A percentile compares a stretch with the other conserved stretches of the same genome.
Evolutionary conservation across 805 yeast genomes (phyloP).

Genomic region (Cyberlindnera sargentensis): DNA sequence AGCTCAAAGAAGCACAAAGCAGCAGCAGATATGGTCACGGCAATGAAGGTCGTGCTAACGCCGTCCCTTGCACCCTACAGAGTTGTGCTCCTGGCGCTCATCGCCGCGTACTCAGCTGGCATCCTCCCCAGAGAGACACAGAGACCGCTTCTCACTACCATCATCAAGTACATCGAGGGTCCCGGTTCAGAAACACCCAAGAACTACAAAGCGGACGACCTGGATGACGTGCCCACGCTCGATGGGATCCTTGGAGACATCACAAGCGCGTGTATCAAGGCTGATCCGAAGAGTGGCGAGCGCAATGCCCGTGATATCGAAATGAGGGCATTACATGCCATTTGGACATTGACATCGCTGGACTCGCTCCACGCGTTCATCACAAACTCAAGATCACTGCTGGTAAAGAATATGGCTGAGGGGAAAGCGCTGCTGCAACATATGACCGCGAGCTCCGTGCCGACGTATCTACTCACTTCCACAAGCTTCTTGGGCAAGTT

Average conservation of each 20-base stretch:
- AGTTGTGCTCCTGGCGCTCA: slow-evolving; percentile 41
- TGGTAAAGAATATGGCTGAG: slow-evolving; percentile 29
- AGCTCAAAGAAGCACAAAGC: neutral
- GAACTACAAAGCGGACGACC: slow-evolving; percentile 13
- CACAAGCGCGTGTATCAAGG: slow-evolving; percentile 12
- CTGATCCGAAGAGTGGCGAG: slow-evolving; percentile 17
- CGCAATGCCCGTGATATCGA: slow-evolving; percentile 25
- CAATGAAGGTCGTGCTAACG: slow-evolving; percentile 23
- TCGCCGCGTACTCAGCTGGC: slow-evolving; percentile 39
- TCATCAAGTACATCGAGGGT: slow-evolving; percentile 39
- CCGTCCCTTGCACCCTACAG: slow-evolving; percentile 47
- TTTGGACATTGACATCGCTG: slow-evolving; percentile 43
- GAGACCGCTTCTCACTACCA: slow-evolving; percentile 32
- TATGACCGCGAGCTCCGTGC: slow-evolving; percentile 8
- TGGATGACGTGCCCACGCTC: slow-evolving; percentile 27
- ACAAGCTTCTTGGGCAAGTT: slow-evolving; percentile 41
- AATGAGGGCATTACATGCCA: slow-evolving; percentile 25
- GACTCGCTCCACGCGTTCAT: slow-evolving; percentile 40
- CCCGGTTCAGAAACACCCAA: slow-evolving; percentile 13
- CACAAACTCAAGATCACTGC: slow-evolving; percentile 23
- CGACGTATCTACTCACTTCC: slow-evolving; percentile 26
- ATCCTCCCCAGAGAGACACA: slow-evolving; percentile 31
- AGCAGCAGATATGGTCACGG: neutral
- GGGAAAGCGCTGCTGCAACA: slow-evolving; percentile 23
- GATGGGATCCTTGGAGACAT: slow-evolving; percentile 24